Evolutionary conservation across 352 stramenopile species (phyloP).

Genomic region (Phytophthora tubulina): DNA sequence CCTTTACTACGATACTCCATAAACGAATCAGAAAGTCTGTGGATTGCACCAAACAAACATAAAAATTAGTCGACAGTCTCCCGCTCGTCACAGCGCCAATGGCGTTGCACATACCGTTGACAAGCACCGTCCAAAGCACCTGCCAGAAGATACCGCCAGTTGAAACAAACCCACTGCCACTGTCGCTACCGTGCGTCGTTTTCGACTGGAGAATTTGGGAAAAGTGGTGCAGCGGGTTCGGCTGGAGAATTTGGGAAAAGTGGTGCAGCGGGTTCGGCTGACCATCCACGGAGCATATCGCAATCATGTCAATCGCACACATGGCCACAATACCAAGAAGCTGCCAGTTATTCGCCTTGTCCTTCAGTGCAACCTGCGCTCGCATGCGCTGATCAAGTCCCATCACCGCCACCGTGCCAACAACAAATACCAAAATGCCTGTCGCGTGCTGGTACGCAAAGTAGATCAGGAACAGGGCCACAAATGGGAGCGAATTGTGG

Average conservation of each 20-base stretch:
- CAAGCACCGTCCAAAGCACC: slow-evolving; percentile 77
- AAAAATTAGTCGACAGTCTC: background rate
- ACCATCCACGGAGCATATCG: slow-evolving; percentile 68
- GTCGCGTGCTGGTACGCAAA: slow-evolving; percentile 83
- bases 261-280: slow-evolving; percentile 68
- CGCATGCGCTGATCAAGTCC: slow-evolving; percentile 78
- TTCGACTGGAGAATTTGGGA: slow-evolving; percentile 46
- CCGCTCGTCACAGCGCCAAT: background rate
- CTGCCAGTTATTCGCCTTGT: slow-evolving; percentile 65
- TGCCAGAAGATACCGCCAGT: slow-evolving; percentile 58
- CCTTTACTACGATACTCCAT: slow-evolving; percentile 68
- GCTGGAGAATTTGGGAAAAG: slow-evolving; percentile 58
- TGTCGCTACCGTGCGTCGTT: slow-evolving; percentile 33
- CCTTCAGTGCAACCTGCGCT: slow-evolving; percentile 78
- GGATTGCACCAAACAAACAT: background rate
- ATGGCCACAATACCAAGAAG: slow-evolving; percentile 64
- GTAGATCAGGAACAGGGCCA: slow-evolving; percentile 76
- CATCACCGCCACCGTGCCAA: slow-evolving; percentile 74
- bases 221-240: slow-evolving; percentile 69
- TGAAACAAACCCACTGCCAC: slow-evolving; percentile 15
- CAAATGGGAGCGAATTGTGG: slow-evolving; percentile 80
- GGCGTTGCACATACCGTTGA: slow-evolving; percentile 64
- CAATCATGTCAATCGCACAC: slow-evolving; percentile 67
- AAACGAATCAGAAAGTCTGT: slow-evolving; percentile 81
- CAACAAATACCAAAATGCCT: slow-evolving; percentile 72